A percentile compares a stretch with the other conserved stretches of the same genome.
Conservation (phyloP, 164 flowering plant genomes). For the Vitis vinifera region ASM3070453v1 NC_081813.1:17784501-17785000, state of each 20-base stretch:
- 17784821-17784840: constrained; percentile 72
- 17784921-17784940: background rate
- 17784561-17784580: too few species aligned
- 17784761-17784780: background rate
- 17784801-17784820: constrained; percentile 97
- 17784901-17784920: background rate
- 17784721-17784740: background rate
- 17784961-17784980: too few species aligned
- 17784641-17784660: too few species aligned
- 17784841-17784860: constrained; percentile 66
- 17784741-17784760: background rate
- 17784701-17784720: background rate
- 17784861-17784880: background rate
- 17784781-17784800: constrained; percentile 53
- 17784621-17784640: too few species aligned
- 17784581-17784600: too few species aligned
- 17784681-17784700: too few species aligned
- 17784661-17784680: too few species aligned
- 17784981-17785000: too few species aligned
- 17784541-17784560: too few species aligned
- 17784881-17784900: background rate
- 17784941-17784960: too few species aligned
- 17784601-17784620: too few species aligned
- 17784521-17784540: background rate
- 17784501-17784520: background rate